Conservation (phyloP, 169 alveolate genomes). For the Perkinsus olseni region DNA sequence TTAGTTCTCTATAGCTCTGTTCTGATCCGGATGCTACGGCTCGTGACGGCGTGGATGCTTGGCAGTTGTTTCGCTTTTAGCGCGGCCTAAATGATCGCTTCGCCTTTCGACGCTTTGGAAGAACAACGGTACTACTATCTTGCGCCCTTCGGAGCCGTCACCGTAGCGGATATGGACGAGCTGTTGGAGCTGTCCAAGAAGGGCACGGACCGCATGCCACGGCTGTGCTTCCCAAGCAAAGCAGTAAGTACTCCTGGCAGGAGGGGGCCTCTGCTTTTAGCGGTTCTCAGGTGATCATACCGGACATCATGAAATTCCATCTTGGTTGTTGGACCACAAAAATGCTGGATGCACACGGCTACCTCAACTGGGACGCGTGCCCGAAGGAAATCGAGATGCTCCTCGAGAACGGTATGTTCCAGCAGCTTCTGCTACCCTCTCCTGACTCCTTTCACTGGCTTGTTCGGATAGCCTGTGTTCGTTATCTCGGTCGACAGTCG, state of each 20-base stretch:
- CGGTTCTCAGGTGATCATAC: not conserved
- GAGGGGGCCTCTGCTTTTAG: no score
- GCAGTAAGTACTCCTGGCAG: no score
- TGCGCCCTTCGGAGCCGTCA: not conserved
- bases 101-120: not conserved
- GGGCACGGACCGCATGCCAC: not conserved
- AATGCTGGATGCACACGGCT: not conserved
- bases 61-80: not conserved
- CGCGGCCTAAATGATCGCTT: not conserved
- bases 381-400: not conserved
- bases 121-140: not conserved
- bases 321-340: not conserved
- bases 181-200: not conserved
- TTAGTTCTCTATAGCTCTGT: no score
- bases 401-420: not conserved
- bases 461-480: no score
- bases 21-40: no score
- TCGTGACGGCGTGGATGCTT: no score
- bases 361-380: not conserved
- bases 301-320: not conserved
- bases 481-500: no score
- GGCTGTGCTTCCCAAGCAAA: not conserved
- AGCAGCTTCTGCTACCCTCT: no score
- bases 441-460: no score
- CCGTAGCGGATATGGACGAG: not conserved